A percentile compares a stretch with the other conserved stretches of the same genome.
Conservation (phyloP, 257 asterid species). For the Striga asiatica region DNA sequence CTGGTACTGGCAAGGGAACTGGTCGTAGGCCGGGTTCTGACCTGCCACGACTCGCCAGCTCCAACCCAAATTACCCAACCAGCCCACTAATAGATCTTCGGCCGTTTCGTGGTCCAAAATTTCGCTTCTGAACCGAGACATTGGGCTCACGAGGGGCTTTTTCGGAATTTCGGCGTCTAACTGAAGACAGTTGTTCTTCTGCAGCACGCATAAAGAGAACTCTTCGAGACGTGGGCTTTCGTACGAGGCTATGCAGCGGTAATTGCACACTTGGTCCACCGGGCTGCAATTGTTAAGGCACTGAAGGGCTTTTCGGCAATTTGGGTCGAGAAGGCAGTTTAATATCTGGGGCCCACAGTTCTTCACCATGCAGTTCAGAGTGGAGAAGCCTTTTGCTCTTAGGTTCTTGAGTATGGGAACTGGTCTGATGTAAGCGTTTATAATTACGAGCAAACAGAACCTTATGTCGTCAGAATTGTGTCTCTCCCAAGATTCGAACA, state of each 20-base stretch:
- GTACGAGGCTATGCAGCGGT: slow-evolving; percentile 70
- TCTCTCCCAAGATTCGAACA: slow-evolving; percentile 74
- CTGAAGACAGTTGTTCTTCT: slow-evolving; percentile 76
- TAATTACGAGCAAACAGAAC: slow-evolving; percentile 67
- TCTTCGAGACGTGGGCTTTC: slow-evolving; percentile 71
- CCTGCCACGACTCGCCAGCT: slow-evolving; percentile 97
- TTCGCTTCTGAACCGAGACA: slow-evolving; percentile 52
- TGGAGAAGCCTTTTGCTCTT: slow-evolving; percentile 78
- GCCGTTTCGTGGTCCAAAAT: slow-evolving; percentile 52
- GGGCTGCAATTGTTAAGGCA: slow-evolving; percentile 91
- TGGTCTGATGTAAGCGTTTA: slow-evolving; percentile 71
- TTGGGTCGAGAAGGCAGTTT: slow-evolving; percentile 69
- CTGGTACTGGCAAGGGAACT: slow-evolving; percentile 93
- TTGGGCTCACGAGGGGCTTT: slow-evolving; percentile 51
- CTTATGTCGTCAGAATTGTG: slow-evolving; percentile 75
- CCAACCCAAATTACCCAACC: slow-evolving; percentile 76
- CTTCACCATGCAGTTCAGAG: slow-evolving; percentile 66
- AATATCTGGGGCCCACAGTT: slow-evolving; percentile 82
- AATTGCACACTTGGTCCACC: slow-evolving; percentile 88
- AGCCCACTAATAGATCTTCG: slow-evolving; percentile 87
- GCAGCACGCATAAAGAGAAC: slow-evolving; percentile 74
- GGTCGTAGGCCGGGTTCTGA: slow-evolving; percentile 95
- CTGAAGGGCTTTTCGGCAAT: slow-evolving; percentile 78
- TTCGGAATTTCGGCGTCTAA: slow-evolving; percentile 77
- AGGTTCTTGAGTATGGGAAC: slow-evolving; percentile 61